Base-by-base conservation (phyloP, 306 rosid species). In the Castanospermum australe region DNA sequence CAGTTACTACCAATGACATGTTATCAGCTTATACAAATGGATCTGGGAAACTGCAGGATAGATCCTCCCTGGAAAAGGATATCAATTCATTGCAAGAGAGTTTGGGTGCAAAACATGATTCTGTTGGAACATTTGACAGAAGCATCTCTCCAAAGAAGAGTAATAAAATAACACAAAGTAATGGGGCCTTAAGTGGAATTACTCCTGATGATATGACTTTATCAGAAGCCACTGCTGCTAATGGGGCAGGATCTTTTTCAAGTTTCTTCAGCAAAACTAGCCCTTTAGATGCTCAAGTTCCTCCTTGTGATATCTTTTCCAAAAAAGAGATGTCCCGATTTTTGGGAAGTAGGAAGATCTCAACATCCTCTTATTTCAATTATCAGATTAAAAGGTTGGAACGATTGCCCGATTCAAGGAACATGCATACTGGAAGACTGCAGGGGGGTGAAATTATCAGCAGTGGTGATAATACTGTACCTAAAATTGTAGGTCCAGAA, bases 231-330 rank as follows among this genome's bases (percentile, higher is more conserved):
- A 76, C 51, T 63, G 75, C 59, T 81, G 56, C 81, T 73, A 81
- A 80, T 56, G 88, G 78, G 61, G 84, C 77, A 52, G 89, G 67
- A 79, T 80, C 76, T 71, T 50, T 41, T n/a, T 66, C 85, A 47
- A 77, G 64, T 79, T 79, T 85, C 70, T 73, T 69, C 75, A 11
- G 76, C 67, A 80, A 79, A 84, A 81, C 86, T 76, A 88, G 84
- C 75, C 99, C 99, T 67, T 69, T 93, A 65, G 88, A 81, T 67
- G 89, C 96, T 67, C 98, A 93, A 86, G 75, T 91, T 84, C 99
- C 97, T 86, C 92, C 97, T 57, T 64, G 83, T 78, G 87, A 91
- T 81, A 60, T 86, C 56, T 90, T 95, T 79, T 93, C 97, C 62
- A 95, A 83, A 81, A 90, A 83, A 63, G 91, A 90, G 71, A 91